Base-by-base conservation (phyloP, 805 yeast genomes). In the Candida odintsovae region DNA sequence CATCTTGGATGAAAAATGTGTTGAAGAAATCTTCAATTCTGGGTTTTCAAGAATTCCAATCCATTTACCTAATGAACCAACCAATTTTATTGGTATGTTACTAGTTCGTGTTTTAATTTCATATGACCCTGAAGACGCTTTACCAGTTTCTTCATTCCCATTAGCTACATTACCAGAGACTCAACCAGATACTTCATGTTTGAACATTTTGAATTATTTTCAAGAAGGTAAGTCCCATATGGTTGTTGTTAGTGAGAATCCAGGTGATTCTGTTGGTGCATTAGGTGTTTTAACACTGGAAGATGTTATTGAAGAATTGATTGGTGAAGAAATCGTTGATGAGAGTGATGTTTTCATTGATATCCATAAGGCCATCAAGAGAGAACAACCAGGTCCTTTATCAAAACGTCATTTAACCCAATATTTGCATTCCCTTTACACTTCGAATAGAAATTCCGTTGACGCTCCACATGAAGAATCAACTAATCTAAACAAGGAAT, bases 141-240 rank as follows among this genome's bases (percentile, higher is more conserved):
- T 87, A 45, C 96, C 97, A 0, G 94, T 94, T 26, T 87, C 96
- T 1, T 80, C 90, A 12, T 92, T 92, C 72, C 97, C 98, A 8
- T 74, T 92, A 57, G 98, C 98, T 2, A 94, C 98, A 0, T 74
- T 92, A 40, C 99, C 99, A 0, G 98, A 92, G 68, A 92, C 99
- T 0, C 80, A 85, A 2, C 84, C 88, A 20, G 90, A 85, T 44
- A 90, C 98, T 4, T 89, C 97, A 6, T 92, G 98, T 65, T 73
- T 92, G 61, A 92, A 94, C 66, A 90, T 92, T 54, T 75, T 92
- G 60, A 92, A 92, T 66, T 92, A 92, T 68, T 92, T 94, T 75
- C 99, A 92, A 66, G 97, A 92, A 65, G 99, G 99, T 50, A 90
- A 90, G 66, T 84, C 96, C 1, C 99, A 92, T 67, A 92, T 92